Evolutionary conservation across 192 early-diverging fungal species (phyloP), one percentile per base, ranked within the genome.

Genomic region (Backusella tuberculispora): DNA sequence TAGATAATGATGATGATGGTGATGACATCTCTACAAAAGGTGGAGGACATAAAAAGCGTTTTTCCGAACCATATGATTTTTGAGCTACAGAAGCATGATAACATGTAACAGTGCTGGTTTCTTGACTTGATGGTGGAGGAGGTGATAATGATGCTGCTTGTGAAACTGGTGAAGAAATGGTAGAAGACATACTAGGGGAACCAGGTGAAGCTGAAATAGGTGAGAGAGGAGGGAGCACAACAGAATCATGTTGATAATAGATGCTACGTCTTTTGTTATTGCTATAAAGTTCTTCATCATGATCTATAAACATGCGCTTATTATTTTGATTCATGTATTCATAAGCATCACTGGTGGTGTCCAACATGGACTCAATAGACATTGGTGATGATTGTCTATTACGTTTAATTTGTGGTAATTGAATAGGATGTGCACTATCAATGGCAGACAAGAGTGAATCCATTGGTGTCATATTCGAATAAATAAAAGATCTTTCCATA

Each of bases 11-110:
- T n/a, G 83, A 76, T 13, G 75, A 73, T 24, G 88, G 77, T 72
- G 93, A 82, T 24, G 68, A 69, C 45, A 69, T 69, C 26, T 29
- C 82, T 14, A 95, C 88, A 12, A 91, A 87, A 4, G 93, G 93
- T 24, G 93, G 92, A 48, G 93, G 92, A 73, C 91, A 92, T 66
- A 93, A 74, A 73, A 92, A 93, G 4, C 96, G 88, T 78, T 96
- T 98, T 78, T 98, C 96, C 73, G 88, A 87, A 13, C 95, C 96
- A 85, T 98, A 98, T 12, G 94, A 95, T 84, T 98, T 98, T 85
- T 98, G 96, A 6, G 93, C 95, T 8, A 95, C 95, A 0, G 89
- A 77, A 7, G 94, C 91, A 67, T 95, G 93, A 63, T 91, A 85
- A 77, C 95, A 92, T 19, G 92, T 86, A 41, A 98, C 90, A n/a